Conservation (phyloP, 2,329 filamentous ascomycete genomes). For the Didymella lethalis region DNA sequence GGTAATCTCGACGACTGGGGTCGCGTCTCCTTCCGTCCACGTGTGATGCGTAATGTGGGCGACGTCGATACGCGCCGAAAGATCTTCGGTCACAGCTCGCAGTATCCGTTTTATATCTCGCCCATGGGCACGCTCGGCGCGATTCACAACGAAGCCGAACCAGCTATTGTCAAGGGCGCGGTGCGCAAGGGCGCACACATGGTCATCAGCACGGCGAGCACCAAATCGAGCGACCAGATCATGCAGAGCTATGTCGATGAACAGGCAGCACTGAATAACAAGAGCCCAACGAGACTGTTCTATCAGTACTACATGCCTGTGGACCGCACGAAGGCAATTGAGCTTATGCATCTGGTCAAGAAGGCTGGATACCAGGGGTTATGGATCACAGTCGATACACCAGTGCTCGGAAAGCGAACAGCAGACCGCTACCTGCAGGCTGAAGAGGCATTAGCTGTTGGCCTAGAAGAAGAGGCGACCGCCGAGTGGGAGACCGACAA, state of each 20-base stretch:
- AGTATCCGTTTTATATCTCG: slow-evolving; percentile 51
- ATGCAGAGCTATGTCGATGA: slow-evolving; percentile 41
- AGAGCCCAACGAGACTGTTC: slow-evolving; percentile 42
- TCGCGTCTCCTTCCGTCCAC: slow-evolving; percentile 47
- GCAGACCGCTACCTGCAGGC: slow-evolving; percentile 51
- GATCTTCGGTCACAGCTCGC: slow-evolving; percentile 47
- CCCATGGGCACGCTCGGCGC: slow-evolving; percentile 50
- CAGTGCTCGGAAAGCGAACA: slow-evolving; percentile 46
- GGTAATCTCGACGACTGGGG: slow-evolving; percentile 46
- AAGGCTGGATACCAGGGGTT: slow-evolving; percentile 45
- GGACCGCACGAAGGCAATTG: slow-evolving; percentile 41
- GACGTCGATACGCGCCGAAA: slow-evolving; percentile 40
- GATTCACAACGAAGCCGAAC: slow-evolving; percentile 48
- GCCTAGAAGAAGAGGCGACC: slow-evolving; percentile 60
- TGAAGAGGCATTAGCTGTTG: slow-evolving; percentile 59
- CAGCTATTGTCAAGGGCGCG: slow-evolving; percentile 48
- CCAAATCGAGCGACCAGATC: slow-evolving; percentile 44
- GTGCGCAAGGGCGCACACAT: slow-evolving; percentile 47
- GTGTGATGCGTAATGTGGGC: slow-evolving; percentile 48
- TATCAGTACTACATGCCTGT: slow-evolving; percentile 51
- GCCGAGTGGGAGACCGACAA: slow-evolving; percentile 57
- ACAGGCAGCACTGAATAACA: slow-evolving; percentile 33
- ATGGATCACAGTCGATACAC: slow-evolving; percentile 50
- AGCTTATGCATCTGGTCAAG: slow-evolving; percentile 44
- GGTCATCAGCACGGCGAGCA: slow-evolving; percentile 48